Percentiles rank a stretch among this genome's conserved stretches.
Conservation (phyloP, 2,329 filamentous ascomycete genomes). For the Colletotrichum sidae region DNA sequence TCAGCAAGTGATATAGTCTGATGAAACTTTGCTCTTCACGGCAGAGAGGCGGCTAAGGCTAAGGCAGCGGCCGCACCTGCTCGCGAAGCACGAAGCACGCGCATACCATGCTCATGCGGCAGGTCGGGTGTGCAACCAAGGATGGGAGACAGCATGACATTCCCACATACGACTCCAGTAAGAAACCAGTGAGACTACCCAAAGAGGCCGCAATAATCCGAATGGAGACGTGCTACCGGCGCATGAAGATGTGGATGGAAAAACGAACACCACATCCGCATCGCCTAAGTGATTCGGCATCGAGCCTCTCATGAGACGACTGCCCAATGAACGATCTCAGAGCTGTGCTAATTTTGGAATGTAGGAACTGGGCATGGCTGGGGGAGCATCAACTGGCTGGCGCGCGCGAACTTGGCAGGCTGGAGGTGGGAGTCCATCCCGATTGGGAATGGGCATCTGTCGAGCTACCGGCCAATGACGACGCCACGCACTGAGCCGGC, state of each 20-base stretch:
- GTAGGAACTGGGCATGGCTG: constrained; percentile 41
- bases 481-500: constrained; percentile 36
- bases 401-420: constrained; percentile 50
- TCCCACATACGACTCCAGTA: constrained; percentile 4
- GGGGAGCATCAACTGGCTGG: constrained; percentile 47
- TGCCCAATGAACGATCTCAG: constrained; percentile 48
- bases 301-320: constrained; percentile 5
- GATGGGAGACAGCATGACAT: constrained; percentile 17
- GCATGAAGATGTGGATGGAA: constrained; percentile 27
- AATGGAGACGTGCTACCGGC: constrained; percentile 26
- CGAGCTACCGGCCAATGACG: constrained; percentile 34
- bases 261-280: constrained; percentile 19
- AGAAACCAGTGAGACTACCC: constrained; percentile 26
- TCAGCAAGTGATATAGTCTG: constrained; percentile 33
- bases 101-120: constrained; percentile 20
- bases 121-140: constrained; percentile 16
- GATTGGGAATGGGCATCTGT: constrained; percentile 21
- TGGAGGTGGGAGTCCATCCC: constrained; percentile 28
- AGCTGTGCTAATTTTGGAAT: constrained; percentile 49
- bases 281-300: neutral
- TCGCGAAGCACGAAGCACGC: constrained; percentile 26
- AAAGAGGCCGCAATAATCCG: constrained; percentile 25
- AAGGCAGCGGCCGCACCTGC: constrained; percentile 27
- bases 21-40: constrained; percentile 19
- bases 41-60: constrained; percentile 31